Percentiles rank a stretch among this genome's conserved stretches.
phyloP scores from a whole-genome alignment of 1,139 yeast species.

The Taphrina wiesneri region DNA sequence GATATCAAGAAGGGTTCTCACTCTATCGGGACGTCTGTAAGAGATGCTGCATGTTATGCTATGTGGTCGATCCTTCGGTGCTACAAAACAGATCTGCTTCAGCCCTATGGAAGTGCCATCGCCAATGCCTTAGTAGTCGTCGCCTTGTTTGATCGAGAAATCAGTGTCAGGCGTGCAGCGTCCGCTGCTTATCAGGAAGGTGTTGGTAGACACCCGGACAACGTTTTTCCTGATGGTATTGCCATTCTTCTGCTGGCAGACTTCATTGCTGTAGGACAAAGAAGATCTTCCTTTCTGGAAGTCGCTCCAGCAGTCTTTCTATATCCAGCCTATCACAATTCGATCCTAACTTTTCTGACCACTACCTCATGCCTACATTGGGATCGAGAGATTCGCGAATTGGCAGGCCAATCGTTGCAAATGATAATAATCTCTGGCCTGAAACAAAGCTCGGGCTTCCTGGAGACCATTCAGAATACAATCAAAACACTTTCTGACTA shows the following conservation, averaged over 20 bases:
- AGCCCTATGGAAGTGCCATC: slow-evolving; percentile 40
- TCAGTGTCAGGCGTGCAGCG: slow-evolving; percentile 75
- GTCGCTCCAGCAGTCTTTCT: slow-evolving; percentile 45
- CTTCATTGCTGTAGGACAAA: slow-evolving; percentile 51
- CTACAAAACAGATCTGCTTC: slow-evolving; percentile 44
- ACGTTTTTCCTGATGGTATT: slow-evolving; percentile 48
- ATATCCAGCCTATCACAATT: slow-evolving; percentile 36
- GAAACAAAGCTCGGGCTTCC: background rate
- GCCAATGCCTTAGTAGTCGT: slow-evolving; percentile 48
- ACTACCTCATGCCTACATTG: slow-evolving; percentile 45
- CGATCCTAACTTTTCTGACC: slow-evolving; percentile 47
- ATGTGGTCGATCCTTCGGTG: slow-evolving; percentile 63
- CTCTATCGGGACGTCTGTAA: slow-evolving; percentile 63
- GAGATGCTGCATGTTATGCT: slow-evolving; percentile 83
- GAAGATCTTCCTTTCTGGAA: slow-evolving; percentile 48
- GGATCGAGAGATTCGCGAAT: slow-evolving; percentile 50
- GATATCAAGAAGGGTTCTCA: slow-evolving; percentile 56
- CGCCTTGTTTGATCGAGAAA: slow-evolving; percentile 68
- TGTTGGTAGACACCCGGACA: slow-evolving; percentile 64
- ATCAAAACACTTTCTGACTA: background rate
- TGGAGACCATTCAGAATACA: background rate
- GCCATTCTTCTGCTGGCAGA: slow-evolving; percentile 62
- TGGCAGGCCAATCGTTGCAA: slow-evolving; percentile 42
- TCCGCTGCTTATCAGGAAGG: slow-evolving; percentile 86
- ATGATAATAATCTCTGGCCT: background rate